Base-by-base conservation (phyloP, 768 basidiomycete genomes). In the Lentinus brumalis region DNA sequence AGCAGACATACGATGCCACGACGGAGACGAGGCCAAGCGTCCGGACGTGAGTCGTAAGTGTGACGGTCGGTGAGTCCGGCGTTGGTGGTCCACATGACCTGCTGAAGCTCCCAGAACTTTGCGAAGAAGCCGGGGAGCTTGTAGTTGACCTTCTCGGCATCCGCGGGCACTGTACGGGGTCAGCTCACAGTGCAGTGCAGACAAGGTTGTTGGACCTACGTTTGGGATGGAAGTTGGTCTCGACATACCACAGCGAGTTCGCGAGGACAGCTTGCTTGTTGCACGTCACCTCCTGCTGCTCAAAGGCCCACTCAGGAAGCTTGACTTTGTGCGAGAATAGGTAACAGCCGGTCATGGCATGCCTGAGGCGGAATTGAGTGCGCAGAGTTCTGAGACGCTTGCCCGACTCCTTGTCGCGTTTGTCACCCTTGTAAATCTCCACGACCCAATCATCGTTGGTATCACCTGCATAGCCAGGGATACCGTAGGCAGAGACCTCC, bases 271-370 rank as follows among this genome's bases (percentile, higher is more conserved):
- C 96, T 67, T 98, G 96, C 82, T 95, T 98, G 77, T 99, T 99
- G 75, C 97, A 99, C 0, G 97, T 98, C 53, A 99, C 97, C 70
- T 99, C 97, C 73, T 99, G 97, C 74, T 99, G 97, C 71, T 98
- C 97, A 67, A 83, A 99, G 0, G 86, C 97, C 97, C 97, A 99
- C 5, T 97, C 92, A 0, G 97, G 97, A 1, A 99, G 78, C 76
- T 98, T 98, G 69, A 98, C 90, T 74, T 97, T 97, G 78, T 99
- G 97, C 26, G 92, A 94, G 80, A 98, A 99, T 40, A 99, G 81
- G 72, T 97, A 98, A 73, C 97, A 99, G 0, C 96, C 95, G 0
- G 92, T 91, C 66, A 96, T 78, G 16, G 83, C 79, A 74, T 99
- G 97, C 56, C 88, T 79, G 49, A 99, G 76, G 67, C 89, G 82